Percentiles rank a stretch among this genome's conserved stretches.
phyloP scores from a whole-genome alignment of 2,329 filamentous ascomycete genomes.

The Pseudogymnoascus sp. region DNA sequence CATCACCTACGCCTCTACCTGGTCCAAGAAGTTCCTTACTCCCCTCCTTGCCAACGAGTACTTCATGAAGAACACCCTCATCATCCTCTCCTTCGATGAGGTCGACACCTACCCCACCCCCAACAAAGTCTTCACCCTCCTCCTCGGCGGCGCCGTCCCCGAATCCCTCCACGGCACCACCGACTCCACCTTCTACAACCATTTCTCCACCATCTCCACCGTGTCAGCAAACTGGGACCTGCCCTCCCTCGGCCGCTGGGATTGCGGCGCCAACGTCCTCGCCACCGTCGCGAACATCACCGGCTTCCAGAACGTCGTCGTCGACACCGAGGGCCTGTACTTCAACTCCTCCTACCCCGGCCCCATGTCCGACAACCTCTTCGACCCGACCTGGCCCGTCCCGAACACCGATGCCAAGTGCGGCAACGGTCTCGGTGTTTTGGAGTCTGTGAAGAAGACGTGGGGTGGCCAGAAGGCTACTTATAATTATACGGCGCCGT shows the following conservation, averaged over 20 bases:
- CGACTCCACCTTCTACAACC: conserved; percentile 43
- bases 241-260: conserved; percentile 37
- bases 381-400: conserved; percentile 17
- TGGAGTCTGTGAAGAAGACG: conserved; percentile 13
- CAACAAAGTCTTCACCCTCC: conserved; percentile 47
- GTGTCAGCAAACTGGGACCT: conserved; percentile 38
- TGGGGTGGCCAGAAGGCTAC: conserved; percentile 16
- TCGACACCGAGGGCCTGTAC: conserved; percentile 30
- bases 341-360: conserved; percentile 41
- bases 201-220: conserved; percentile 38
- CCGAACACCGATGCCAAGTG: conserved; percentile 19
- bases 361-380: conserved; percentile 23
- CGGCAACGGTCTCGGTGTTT: conserved; percentile 13
- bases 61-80: conserved; percentile 47
- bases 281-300: conserved; percentile 24
- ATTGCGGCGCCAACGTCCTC: conserved; percentile 34
- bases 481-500: conserved; percentile 18
- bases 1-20: conserved; percentile 44
- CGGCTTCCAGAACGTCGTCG: conserved; percentile 23
- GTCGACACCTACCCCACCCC: conserved; percentile 44
- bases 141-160: conserved; percentile 49
- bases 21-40: conserved; percentile 45
- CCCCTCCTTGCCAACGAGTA: conserved; percentile 44
- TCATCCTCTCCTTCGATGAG: conserved; percentile 54
- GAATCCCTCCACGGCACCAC: conserved; percentile 39